phyloP scores from a whole-genome alignment of 768 basidiomycete species.

The Amanita inopinata region DNA sequence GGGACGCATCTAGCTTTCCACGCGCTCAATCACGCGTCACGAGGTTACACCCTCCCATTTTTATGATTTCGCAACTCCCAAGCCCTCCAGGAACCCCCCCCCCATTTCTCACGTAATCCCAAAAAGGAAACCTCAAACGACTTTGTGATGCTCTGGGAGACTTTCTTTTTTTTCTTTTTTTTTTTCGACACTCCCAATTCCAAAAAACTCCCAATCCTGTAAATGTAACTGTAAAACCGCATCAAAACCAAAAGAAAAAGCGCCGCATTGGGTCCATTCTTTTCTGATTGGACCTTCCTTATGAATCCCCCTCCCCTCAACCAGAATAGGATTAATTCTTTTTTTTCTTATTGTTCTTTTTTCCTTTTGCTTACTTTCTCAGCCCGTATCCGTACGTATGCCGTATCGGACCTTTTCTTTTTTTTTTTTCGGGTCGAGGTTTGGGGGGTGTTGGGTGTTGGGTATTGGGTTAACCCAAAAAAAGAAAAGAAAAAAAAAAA shows the following conservation, averaged over 20 bases:
- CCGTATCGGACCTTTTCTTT: conserved; percentile 12
- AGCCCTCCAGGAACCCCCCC: neutral
- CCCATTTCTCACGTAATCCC: conserved; percentile 5
- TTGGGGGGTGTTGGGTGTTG: conserved; percentile 10
- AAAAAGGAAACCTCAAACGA: conserved; percentile 1
- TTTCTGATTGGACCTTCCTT: conserved; percentile 6
- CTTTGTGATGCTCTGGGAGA: neutral
- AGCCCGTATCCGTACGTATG: conserved; percentile 17
- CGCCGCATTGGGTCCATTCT: conserved; percentile 3
- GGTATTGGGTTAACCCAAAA: conserved; percentile 6
- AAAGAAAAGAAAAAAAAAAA: neutral
- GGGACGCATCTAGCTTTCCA: too few relatives aligned
- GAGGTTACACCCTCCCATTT: too few relatives aligned
- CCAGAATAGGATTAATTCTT: conserved; percentile 14
- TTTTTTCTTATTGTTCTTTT: conserved; percentile 21
- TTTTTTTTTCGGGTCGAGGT: too few relatives aligned
- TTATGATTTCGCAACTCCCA: too few relatives aligned
- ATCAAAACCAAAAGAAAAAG: too few relatives aligned
- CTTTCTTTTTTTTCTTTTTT: neutral
- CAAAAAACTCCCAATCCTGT: too few relatives aligned
- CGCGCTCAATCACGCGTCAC: neutral
- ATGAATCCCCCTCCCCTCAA: neutral
- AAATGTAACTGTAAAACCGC: too few relatives aligned
- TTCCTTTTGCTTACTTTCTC: conserved; percentile 12
- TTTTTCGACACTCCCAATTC: too few relatives aligned